Conservation (phyloP, 768 basidiomycete genomes). For the Kockovaella imperatae region DNA sequence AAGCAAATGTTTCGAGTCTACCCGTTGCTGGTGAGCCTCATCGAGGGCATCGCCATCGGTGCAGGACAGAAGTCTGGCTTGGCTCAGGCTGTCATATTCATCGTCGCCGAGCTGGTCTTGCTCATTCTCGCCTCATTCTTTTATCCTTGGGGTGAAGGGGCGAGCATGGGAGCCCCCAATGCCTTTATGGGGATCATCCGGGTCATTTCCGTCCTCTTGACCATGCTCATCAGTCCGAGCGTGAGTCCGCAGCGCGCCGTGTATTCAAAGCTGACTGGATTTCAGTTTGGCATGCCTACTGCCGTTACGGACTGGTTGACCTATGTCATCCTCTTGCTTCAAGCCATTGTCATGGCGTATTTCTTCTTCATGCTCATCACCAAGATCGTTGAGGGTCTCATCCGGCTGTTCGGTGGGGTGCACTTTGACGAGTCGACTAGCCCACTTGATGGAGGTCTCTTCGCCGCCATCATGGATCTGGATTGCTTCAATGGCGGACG, state of each 20-base stretch:
- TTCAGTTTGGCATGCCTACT: conserved; percentile 71
- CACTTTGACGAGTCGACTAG: conserved; percentile 78
- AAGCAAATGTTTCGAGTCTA: conserved; percentile 80
- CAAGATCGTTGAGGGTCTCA: conserved; percentile 75
- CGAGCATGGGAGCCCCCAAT: conserved; percentile 91
- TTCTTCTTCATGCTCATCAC: conserved; percentile 70
- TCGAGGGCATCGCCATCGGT: conserved; percentile 76
- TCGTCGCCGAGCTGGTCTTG: conserved; percentile 77
- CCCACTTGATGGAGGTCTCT: conserved; percentile 73
- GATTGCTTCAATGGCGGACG: conserved; percentile 62
- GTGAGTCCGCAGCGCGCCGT: conserved; percentile 50
- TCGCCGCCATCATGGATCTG: conserved; percentile 60
- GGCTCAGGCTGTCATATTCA: conserved; percentile 79
- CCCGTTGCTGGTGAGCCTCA: conserved; percentile 71
- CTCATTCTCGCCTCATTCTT: conserved; percentile 85
- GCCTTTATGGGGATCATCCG: conserved; percentile 87
- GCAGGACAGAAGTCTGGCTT: conserved; percentile 85
- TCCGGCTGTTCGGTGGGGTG: conserved; percentile 66
- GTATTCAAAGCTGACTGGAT: conserved; percentile 8
- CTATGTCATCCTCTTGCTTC: conserved; percentile 79
- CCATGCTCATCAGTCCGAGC: conserved; percentile 81
- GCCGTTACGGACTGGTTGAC: conserved; percentile 86
- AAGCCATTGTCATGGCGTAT: conserved; percentile 71
- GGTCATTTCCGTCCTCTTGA: conserved; percentile 78
- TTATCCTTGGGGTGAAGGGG: conserved; percentile 94